These are phyloP conservation scores for Scopulariopsis brevicaulis DNA, from an alignment of 2,329 filamentous ascomycete species.

Conservation along the genomic window DNA sequence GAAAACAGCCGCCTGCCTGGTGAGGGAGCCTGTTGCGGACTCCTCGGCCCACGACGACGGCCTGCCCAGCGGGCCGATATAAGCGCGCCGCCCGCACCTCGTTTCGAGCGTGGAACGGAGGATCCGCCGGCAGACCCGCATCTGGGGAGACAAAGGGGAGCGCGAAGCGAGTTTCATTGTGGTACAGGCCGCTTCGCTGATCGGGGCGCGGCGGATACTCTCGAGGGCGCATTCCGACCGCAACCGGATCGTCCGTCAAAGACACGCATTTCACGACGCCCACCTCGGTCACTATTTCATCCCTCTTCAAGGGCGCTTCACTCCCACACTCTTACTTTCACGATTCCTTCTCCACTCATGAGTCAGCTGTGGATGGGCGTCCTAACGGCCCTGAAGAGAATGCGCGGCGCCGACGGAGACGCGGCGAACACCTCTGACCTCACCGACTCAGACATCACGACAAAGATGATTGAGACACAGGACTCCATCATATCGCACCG, in stretches of 20 bases:
- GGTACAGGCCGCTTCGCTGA: not conserved
- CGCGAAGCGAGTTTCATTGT: not conserved
- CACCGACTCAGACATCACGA: not conserved
- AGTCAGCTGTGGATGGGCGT: not conserved
- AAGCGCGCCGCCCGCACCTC: not conserved
- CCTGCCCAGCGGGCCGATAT: slow-evolving; percentile 10
- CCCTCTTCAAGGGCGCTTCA: not conserved
- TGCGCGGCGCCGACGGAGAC: not conserved
- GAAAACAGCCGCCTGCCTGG: no score
- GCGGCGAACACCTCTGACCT: not conserved
- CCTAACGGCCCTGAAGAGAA: not conserved
- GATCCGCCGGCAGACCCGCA: not conserved
- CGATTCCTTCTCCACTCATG: not conserved
- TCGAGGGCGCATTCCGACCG: not conserved
- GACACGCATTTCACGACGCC: not conserved
- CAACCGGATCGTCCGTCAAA: not conserved
- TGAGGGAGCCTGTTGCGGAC: slow-evolving; percentile 10
- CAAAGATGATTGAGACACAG: not conserved
- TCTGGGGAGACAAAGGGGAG: not conserved
- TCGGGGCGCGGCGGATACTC: not conserved
- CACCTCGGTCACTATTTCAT: not conserved
- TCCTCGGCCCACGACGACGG: slow-evolving; percentile 11
- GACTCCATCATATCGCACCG: not conserved
- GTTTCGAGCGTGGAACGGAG: not conserved
- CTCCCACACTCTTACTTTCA: not conserved